Base-by-base conservation (phyloP, 1,139 yeast species). In the Magnusiomyces ingens region DNA sequence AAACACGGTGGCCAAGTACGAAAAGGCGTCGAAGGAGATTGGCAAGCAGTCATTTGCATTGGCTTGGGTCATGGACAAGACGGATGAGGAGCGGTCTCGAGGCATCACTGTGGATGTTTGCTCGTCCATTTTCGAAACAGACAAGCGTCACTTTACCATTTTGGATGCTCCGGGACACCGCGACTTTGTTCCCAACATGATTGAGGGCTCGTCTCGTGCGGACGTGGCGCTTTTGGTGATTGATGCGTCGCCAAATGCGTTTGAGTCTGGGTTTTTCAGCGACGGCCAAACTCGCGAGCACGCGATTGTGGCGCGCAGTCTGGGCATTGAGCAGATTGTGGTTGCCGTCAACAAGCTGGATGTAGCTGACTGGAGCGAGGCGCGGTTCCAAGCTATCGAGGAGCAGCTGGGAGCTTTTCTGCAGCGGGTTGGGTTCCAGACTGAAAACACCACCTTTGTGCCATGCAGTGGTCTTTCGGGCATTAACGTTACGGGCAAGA, bases 101-200 rank as follows among this genome's bases (percentile, higher is more conserved):
- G 99, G 99, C 58, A 96, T 94, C 3, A 94, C 99, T 1, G 88
- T 93, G 43, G 98, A 94, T 62, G 85, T 91, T 37, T 86, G 95
- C 61, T 86, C 93, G 32, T 86, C 94, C 37, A 79, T 80, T 50
- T 88, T 94, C 62, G 91, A 85, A 62, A 88, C 97, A 0, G 62
- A 67, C 0, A 69, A 67, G 1, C 78, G 85, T 0, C 73, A 79
- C 52, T 90, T 88, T 68, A 89, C 96, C 0, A 88, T 95, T 32
- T 85, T 94, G 50, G 99, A 94, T 72, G 96, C 99, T 0, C 99
- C 99, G 10, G 99, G 99, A 3, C 99, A 94, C 73, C 80, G 85
- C 67, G 96, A 93, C 77, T 94, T 90, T 70, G 95, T 94, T 58
- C 96, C 98, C n/a, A 95, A 91, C 68, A 93, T 95, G 89, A 93